These are phyloP conservation scores for Cynara cardunculus DNA, from an alignment of 129 eudicot species.

Conservation along the genomic window DNA sequence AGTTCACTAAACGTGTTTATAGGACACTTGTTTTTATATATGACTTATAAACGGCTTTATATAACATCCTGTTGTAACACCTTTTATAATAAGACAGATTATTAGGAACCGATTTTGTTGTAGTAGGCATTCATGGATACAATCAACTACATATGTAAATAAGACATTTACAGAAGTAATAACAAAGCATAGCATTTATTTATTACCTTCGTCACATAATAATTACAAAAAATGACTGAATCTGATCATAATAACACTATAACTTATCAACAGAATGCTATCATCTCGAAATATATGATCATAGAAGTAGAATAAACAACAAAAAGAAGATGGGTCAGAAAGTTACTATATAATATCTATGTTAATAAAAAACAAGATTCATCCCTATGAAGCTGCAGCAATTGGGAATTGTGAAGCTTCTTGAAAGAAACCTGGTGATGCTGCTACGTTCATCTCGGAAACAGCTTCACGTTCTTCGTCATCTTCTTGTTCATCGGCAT, in stretches of 20 bases:
- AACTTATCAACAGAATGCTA: background rate
- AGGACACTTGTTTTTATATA: background rate
- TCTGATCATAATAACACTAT: conserved; percentile 4
- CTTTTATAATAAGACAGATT: too few species aligned
- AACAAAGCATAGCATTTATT: conserved; percentile 5
- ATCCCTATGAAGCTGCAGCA: conserved; percentile 39
- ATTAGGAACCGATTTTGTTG: background rate
- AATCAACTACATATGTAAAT: background rate
- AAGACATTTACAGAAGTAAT: conserved; percentile 5
- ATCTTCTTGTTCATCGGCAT: conserved; percentile 58
- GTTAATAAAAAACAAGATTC: conserved; percentile 9
- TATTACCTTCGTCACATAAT: conserved; percentile 32
- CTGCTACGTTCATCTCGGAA: background rate
- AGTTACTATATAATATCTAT: conserved; percentile 23
- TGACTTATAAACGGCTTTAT: background rate
- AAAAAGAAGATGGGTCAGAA: conserved; percentile 27
- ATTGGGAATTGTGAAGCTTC: conserved; percentile 43
- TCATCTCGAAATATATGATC: conserved; percentile 5
- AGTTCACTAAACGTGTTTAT: background rate
- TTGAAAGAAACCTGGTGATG: conserved; percentile 31
- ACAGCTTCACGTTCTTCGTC: conserved; percentile 31
- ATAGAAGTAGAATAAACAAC: conserved; percentile 10
- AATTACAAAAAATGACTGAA: conserved; percentile 21
- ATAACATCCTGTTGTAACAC: background rate
- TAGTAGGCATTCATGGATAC: background rate